Evolutionary conservation across 768 basidiomycete species (phyloP).

Genomic region (Macrolepiota albuminosa): DNA sequence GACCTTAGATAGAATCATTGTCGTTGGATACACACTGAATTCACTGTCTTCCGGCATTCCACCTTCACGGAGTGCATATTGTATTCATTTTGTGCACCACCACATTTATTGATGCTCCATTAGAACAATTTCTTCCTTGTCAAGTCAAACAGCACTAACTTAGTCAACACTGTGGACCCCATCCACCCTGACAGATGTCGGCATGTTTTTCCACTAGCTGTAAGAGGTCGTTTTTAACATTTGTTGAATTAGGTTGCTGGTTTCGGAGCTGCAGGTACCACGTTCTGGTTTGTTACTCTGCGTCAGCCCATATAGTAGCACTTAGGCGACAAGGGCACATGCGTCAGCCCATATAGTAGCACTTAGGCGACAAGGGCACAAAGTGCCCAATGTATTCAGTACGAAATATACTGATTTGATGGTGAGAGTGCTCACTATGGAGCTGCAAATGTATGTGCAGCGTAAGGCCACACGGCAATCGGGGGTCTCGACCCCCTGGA

Average conservation of each 20-base stretch:
- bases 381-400: too few species aligned
- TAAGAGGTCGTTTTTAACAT: neutral
- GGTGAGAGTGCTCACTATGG: too few species aligned
- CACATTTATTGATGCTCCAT: neutral
- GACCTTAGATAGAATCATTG: neutral
- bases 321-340: too few species aligned
- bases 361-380: too few species aligned
- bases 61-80: slow-evolving; percentile 24
- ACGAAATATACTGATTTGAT: too few species aligned
- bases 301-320: too few species aligned
- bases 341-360: too few species aligned
- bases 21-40: neutral
- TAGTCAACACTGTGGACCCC: slow-evolving; percentile 42
- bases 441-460: too few species aligned
- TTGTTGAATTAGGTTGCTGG: slow-evolving; percentile 10
- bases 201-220: neutral
- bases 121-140: slow-evolving; percentile 36
- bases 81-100: neutral
- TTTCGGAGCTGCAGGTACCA: slow-evolving; percentile 19
- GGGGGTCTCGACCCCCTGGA: too few species aligned
- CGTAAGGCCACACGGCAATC: too few species aligned
- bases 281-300: slow-evolving; percentile 49
- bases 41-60: slow-evolving; percentile 19
- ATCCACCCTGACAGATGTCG: slow-evolving; percentile 25
- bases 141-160: slow-evolving; percentile 26